Percentiles rank a stretch among this genome's conserved stretches.
Conservation (phyloP, 768 basidiomycete genomes). For the Calocera viscosa region DNA sequence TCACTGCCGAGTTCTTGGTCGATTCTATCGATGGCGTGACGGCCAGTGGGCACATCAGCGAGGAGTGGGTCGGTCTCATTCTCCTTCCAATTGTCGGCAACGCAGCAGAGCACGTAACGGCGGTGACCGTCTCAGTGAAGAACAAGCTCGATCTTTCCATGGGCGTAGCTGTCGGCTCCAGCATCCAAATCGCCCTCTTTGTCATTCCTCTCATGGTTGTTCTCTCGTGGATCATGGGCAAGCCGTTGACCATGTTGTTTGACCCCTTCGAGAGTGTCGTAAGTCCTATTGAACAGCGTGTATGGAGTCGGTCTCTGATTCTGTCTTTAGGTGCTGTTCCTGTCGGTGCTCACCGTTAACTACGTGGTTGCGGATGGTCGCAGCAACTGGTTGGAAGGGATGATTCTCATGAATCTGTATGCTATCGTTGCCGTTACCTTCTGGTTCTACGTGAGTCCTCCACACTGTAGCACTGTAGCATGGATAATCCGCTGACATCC, state of each 20-base stretch:
- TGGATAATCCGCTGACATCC: not conserved
- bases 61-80: conserved; percentile 81
- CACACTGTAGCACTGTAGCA: not conserved
- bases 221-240: conserved; percentile 70
- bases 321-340: conserved; percentile 23
- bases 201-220: conserved; percentile 72
- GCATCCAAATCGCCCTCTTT: conserved; percentile 48
- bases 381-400: conserved; percentile 76
- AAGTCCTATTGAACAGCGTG: conserved; percentile 22
- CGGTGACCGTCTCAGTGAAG: conserved; percentile 83
- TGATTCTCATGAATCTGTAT: conserved; percentile 64
- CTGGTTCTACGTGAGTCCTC: conserved; percentile 24
- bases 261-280: conserved; percentile 81
- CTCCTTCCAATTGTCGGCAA: conserved; percentile 87
- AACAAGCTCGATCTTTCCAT: conserved; percentile 73
- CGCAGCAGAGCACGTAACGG: conserved; percentile 85
- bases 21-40: conserved; percentile 71
- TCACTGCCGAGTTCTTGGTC: conserved; percentile 60
- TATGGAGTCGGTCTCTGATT: conserved; percentile 19
- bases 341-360: conserved; percentile 58
- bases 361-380: conserved; percentile 71
- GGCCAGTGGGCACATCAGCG: conserved; percentile 39
- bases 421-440: conserved; percentile 48
- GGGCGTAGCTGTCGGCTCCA: conserved; percentile 75
- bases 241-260: conserved; percentile 68